Percentiles rank a stretch among this genome's conserved stretches.
These are phyloP conservation scores for Gracilariopsis chorda DNA, from an alignment of 23 red algal genomes.

Conservation along the genomic window DNA sequence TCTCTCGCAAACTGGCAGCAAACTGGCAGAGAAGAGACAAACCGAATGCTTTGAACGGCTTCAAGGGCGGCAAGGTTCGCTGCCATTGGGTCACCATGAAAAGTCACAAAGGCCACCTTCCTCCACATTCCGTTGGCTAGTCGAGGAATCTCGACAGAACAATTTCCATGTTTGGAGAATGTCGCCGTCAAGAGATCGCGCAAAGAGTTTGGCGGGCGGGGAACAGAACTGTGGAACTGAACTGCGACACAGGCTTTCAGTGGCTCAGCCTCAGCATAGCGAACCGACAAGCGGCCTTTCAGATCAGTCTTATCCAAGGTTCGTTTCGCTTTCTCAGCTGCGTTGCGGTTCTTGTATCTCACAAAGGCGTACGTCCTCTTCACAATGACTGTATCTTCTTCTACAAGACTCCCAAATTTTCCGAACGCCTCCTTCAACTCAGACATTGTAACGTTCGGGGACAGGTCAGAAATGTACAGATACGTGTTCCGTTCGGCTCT, in stretches of 20 bases:
- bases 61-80: slow-evolving; percentile 42
- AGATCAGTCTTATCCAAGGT: slow-evolving; percentile 67
- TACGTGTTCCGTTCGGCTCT: slow-evolving; percentile 63
- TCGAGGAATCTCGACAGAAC: slow-evolving; percentile 65
- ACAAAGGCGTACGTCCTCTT: slow-evolving; percentile 59
- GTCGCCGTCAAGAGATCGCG: slow-evolving; percentile 45
- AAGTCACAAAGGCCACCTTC: slow-evolving; percentile 61
- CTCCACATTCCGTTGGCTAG: slow-evolving; percentile 60
- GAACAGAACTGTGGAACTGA: slow-evolving; percentile 59
- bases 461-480: slow-evolving; percentile 58
- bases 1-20: slow-evolving; percentile 64
- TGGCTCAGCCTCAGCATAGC: slow-evolving; percentile 67
- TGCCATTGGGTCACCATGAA: slow-evolving; percentile 54
- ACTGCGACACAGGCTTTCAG: slow-evolving; percentile 56
- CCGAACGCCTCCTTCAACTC: slow-evolving; percentile 49
- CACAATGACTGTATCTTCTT: slow-evolving; percentile 65
- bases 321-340: slow-evolving; percentile 57
- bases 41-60: slow-evolving; percentile 52
- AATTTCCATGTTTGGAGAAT: slow-evolving; percentile 70
- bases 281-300: slow-evolving; percentile 54
- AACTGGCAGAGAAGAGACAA: slow-evolving; percentile 58
- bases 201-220: slow-evolving; percentile 47
- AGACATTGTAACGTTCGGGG: slow-evolving; percentile 9
- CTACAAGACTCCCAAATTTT: slow-evolving; percentile 56
- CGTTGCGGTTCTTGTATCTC: slow-evolving; percentile 54